Evolutionary conservation across 2,329 filamentous ascomycete species (phyloP).

Genomic region (Juglanconis sp.): DNA sequence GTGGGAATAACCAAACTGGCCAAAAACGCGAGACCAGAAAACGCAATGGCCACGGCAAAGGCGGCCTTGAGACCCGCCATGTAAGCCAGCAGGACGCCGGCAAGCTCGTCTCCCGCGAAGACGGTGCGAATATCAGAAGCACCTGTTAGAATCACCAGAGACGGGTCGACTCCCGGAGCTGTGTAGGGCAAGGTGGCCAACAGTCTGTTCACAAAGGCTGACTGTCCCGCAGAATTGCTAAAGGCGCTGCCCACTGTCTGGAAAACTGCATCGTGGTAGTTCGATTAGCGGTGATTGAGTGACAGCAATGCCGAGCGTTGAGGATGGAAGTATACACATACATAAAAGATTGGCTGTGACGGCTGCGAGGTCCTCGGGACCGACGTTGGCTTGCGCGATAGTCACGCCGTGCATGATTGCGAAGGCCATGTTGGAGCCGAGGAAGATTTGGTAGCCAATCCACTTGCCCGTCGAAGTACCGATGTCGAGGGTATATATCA

Average conservation of each 20-base stretch:
- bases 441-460: slow-evolving; percentile 47
- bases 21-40: slow-evolving; percentile 1
- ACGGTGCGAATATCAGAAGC: slow-evolving; percentile 48
- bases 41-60: slow-evolving; percentile 5
- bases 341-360: slow-evolving; percentile 36
- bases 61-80: slow-evolving; percentile 29
- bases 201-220: slow-evolving; percentile 36
- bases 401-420: slow-evolving; percentile 24
- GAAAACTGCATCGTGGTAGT: too few relatives aligned
- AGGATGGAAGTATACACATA: slow-evolving; percentile 2
- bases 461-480: slow-evolving; percentile 33
- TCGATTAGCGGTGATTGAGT: slow-evolving; percentile 20
- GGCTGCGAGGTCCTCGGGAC: slow-evolving; percentile 39
- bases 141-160: slow-evolving; percentile 31
- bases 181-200: slow-evolving; percentile 24
- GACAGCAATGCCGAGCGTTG: slow-evolving; percentile 19
- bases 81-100: slow-evolving; percentile 53
- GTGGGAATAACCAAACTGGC: neutral
- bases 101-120: slow-evolving; percentile 43
- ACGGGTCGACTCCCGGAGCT: slow-evolving; percentile 28
- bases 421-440: slow-evolving; percentile 43
- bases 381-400: slow-evolving; percentile 27
- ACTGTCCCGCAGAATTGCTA: slow-evolving; percentile 41
- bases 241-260: slow-evolving; percentile 47
- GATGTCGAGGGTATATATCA: slow-evolving; percentile 36